Conservation (phyloP, 768 basidiomycete genomes). For the Vishniacozyma victoriae region DNA sequence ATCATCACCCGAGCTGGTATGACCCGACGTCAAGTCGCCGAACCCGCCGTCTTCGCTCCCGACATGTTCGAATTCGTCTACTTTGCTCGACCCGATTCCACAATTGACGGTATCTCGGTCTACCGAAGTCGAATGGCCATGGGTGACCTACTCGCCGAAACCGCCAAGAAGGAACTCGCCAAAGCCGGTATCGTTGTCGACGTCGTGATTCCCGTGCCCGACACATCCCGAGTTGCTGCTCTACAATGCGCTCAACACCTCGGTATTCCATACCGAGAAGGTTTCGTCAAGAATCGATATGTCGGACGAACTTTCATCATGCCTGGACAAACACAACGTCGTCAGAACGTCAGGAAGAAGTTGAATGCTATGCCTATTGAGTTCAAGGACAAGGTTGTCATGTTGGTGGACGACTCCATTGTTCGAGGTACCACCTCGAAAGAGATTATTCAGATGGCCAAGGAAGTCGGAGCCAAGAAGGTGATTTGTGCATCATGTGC, state of each 20-base stretch:
- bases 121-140: conserved; percentile 98
- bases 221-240: conserved; percentile 93
- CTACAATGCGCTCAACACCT: conserved; percentile 89
- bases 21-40: conserved; percentile 65
- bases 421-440: conserved; percentile 97
- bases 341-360: conserved; percentile 89
- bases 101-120: conserved; percentile 92
- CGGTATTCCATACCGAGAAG: conserved; percentile 86
- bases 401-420: conserved; percentile 97
- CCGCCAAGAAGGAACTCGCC: conserved; percentile 68
- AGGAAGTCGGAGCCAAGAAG: conserved; percentile 93
- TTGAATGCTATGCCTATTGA: conserved; percentile 98
- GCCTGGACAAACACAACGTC: conserved; percentile 95
- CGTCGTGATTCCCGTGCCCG: conserved; percentile 97
- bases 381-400: conserved; percentile 82
- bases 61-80: conserved; percentile 99
- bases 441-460: conserved; percentile 98
- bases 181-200: conserved; percentile 58
- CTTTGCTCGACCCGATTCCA: conserved; percentile 95
- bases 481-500: conserved; percentile 96
- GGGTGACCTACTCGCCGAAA: conserved; percentile 89
- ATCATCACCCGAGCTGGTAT: conserved; percentile 83
- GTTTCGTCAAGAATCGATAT: conserved; percentile 98
- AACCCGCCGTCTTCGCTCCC: conserved; percentile 71
- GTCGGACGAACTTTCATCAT: conserved; percentile 98